These are phyloP conservation scores for Syzygium aqueum DNA, from an alignment of 345 rosid species.

Conservation along the genomic window DNA sequence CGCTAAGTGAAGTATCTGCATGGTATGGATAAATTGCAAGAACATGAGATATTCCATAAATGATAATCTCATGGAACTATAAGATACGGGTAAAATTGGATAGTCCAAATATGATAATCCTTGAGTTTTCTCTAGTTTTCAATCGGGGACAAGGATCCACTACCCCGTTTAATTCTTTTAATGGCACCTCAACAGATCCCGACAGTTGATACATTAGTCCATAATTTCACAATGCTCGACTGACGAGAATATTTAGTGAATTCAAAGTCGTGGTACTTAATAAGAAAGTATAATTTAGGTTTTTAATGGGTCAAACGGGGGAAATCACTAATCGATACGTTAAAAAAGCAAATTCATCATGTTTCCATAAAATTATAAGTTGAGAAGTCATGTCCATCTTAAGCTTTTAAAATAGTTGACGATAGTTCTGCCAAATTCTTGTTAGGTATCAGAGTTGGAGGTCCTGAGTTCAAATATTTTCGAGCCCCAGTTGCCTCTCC, in stretches of 20 bases:
- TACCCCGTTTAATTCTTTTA: background rate
- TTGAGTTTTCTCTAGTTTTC: fast-evolving
- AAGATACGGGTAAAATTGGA: background rate
- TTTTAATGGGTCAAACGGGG: fast-evolving
- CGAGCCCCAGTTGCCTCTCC: too few species aligned
- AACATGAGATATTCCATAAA: background rate
- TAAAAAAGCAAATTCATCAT: background rate
- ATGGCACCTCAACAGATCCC: background rate
- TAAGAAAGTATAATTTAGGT: too few species aligned
- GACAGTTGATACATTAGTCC: background rate
- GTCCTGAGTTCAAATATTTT: too few species aligned
- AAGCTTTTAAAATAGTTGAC: too few species aligned
- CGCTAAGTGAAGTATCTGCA: too few species aligned
- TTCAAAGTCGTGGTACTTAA: background rate
- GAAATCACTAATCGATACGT: background rate
- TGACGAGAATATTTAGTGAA: background rate
- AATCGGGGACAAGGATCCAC: background rate
- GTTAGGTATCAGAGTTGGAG: too few species aligned
- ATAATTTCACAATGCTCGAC: background rate
- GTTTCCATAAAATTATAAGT: fast-evolving
- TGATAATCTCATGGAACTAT: background rate
- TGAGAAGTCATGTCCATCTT: background rate
- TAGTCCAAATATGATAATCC: background rate
- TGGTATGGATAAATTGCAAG: background rate
- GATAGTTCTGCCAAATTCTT: too few species aligned